Conservation (phyloP, 108 stramenopile species). For the Chaetoceros muelleri region DNA sequence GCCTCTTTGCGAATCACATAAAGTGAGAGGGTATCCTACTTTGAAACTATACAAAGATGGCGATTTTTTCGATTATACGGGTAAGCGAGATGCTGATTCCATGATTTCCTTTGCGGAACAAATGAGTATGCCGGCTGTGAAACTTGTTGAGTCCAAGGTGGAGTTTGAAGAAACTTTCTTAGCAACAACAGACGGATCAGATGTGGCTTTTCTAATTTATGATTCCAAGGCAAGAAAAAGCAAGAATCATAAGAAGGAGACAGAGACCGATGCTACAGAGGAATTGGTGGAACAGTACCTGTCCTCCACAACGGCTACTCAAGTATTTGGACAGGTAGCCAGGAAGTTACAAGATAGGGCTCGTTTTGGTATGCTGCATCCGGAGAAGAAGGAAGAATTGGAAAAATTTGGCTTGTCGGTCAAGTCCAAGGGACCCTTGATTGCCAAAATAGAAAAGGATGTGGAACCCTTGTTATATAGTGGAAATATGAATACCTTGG, state of each 20-base stretch:
- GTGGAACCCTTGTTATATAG: conserved; percentile 14
- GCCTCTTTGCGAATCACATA: conserved; percentile 38
- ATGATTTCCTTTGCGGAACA: conserved; percentile 58
- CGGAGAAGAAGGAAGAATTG: conserved; percentile 17
- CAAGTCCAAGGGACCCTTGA: conserved; percentile 5
- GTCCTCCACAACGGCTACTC: conserved; percentile 34
- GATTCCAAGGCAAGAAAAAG: conserved; percentile 34
- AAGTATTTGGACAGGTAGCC: conserved; percentile 60
- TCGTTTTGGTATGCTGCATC: conserved; percentile 46
- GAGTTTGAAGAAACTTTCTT: conserved; percentile 26
- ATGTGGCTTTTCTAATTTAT: conserved; percentile 52
- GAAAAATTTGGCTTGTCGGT: conserved; percentile 9
- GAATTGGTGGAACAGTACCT: conserved; percentile 18
- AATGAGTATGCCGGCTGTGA: conserved; percentile 46
- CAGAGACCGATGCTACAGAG: conserved; percentile 15
- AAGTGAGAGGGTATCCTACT: conserved; percentile 69
- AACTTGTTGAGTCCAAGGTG: conserved; percentile 29
- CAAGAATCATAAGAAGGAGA: conserved; percentile 5
- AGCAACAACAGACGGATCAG: conserved; percentile 10
- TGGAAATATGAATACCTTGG: not conserved
- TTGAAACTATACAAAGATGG: conserved; percentile 65
- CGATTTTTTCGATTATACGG: conserved; percentile 49
- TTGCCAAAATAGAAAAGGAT: conserved; percentile 37
- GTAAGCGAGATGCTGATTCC: conserved; percentile 39
- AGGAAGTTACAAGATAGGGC: conserved; percentile 48